phyloP scores from a whole-genome alignment of 139 green algal species.

The Medakamo hakoo region DNA sequence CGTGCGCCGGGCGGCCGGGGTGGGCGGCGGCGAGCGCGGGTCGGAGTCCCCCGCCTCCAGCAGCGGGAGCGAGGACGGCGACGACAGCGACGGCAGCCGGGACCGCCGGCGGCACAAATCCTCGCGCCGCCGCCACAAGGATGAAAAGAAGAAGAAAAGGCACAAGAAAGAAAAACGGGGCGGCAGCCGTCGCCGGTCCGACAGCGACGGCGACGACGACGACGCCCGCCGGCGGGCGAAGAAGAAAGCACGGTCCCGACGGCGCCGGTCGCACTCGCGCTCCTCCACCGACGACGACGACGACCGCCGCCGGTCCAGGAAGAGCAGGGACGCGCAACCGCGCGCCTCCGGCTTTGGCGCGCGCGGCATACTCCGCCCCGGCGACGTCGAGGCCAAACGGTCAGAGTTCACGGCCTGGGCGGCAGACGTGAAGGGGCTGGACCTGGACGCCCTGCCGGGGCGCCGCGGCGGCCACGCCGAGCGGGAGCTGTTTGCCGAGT shows the following conservation, averaged over 20 bases:
- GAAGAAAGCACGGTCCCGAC: too few relatives aligned
- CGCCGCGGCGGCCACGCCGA: too few relatives aligned
- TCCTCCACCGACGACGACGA: slow-evolving; percentile 6
- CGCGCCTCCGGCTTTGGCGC: slow-evolving; percentile 32
- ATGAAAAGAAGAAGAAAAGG: too few relatives aligned
- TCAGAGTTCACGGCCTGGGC: slow-evolving; percentile 61
- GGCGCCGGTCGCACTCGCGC: background rate
- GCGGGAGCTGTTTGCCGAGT: slow-evolving; percentile 49
- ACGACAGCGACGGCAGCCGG: background rate
- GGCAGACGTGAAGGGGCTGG: slow-evolving; percentile 41
- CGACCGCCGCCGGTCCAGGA: background rate
- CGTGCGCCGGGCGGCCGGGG: too few relatives aligned
- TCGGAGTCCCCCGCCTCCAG: background rate
- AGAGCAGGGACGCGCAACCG: background rate
- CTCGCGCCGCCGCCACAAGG: background rate
- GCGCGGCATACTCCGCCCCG: slow-evolving; percentile 46
- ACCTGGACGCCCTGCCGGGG: slow-evolving; percentile 43
- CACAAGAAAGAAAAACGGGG: too few relatives aligned
- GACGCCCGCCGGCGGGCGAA: too few relatives aligned
- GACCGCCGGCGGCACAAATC: background rate
- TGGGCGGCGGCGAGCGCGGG: too few relatives aligned
- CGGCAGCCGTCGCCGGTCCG: too few relatives aligned
- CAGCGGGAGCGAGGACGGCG: slow-evolving; percentile 15
- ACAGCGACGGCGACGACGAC: too few relatives aligned
- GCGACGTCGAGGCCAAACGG: slow-evolving; percentile 23